Evolutionary conservation across 441 rosid species (phyloP).

Genomic region (Adansonia madagascariensis): DNA sequence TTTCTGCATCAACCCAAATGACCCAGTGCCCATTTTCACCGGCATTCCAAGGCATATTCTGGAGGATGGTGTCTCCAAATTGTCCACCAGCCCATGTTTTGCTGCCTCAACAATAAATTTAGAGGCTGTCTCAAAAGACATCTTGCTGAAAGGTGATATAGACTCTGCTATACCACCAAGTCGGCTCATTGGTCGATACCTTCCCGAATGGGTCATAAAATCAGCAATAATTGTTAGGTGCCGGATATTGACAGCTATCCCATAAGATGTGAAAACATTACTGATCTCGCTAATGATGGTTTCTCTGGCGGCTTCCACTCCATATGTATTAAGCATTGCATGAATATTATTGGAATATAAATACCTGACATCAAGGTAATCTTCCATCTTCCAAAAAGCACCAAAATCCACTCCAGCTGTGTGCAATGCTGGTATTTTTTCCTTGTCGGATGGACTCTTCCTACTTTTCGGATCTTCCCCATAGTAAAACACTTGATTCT

Average conservation of each 20-base stretch:
- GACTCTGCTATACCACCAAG: constrained; percentile 89
- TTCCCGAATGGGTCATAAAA: constrained; percentile 87
- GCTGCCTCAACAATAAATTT: constrained; percentile 95
- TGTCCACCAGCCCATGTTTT: constrained; percentile 63
- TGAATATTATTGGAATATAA: constrained; percentile 81
- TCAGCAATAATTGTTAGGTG: constrained; percentile 89
- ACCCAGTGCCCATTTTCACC: constrained; percentile 88
- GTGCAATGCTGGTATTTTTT: constrained; percentile 67
- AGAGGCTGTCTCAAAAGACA: constrained; percentile 93
- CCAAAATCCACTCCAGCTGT: constrained; percentile 76
- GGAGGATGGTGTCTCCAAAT: constrained; percentile 84
- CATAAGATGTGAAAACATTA: constrained; percentile 80
- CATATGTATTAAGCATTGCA: constrained; percentile 73
- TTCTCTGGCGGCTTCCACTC: constrained; percentile 95
- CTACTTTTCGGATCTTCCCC: constrained; percentile 80
- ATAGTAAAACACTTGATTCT: constrained; percentile 78
- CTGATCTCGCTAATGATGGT: constrained; percentile 84
- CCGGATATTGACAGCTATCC: constrained; percentile 76
- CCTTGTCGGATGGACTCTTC: constrained; percentile 55
- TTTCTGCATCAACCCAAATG: constrained; percentile 83
- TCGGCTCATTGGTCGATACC: constrained; percentile 92
- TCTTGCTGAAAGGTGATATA: constrained; percentile 79
- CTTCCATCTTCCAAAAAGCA: constrained; percentile 74
- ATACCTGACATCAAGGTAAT: constrained; percentile 71
- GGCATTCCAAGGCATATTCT: constrained; percentile 95